Conservation (phyloP, 2,329 filamentous ascomycete species). For the Trichoderma pleuroti region DNA sequence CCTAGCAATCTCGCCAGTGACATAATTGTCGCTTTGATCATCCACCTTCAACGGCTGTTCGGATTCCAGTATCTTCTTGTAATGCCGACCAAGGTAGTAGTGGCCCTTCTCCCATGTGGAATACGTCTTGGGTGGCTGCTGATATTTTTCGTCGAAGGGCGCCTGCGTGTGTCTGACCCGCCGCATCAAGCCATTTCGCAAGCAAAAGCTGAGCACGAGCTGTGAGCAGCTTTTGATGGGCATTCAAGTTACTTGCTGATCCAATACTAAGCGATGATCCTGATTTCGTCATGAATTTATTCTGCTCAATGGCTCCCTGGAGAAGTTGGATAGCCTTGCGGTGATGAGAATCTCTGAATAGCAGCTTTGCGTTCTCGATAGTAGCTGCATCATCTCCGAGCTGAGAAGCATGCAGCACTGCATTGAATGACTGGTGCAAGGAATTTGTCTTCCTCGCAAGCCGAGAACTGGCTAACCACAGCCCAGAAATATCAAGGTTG, state of each 20-base stretch:
- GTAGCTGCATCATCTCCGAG: conserved; percentile 83
- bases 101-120: conserved; percentile 91
- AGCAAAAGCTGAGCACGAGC: conserved; percentile 80
- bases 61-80: conserved; percentile 91
- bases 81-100: conserved; percentile 94
- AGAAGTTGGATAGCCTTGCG: conserved; percentile 92
- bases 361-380: conserved; percentile 86
- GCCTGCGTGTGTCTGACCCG: conserved; percentile 86
- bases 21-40: conserved; percentile 72
- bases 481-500: conserved; percentile 70
- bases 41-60: conserved; percentile 73
- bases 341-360: conserved; percentile 92
- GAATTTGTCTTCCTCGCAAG: conserved; percentile 83
- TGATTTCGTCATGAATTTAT: conserved; percentile 62
- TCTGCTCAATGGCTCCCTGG: conserved; percentile 77
- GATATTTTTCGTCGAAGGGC: conserved; percentile 78
- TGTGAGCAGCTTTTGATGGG: conserved; percentile 59
- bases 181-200: conserved; percentile 93
- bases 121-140: conserved; percentile 68
- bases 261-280: conserved; percentile 34
- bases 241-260: conserved; percentile 38
- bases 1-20: conserved; percentile 80
- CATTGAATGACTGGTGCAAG: conserved; percentile 85
- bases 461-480: conserved; percentile 82
- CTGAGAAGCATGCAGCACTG: conserved; percentile 81